Evolutionary conservation across 768 basidiomycete genomes (phyloP).

Genomic region (Termitomyces sp.): DNA sequence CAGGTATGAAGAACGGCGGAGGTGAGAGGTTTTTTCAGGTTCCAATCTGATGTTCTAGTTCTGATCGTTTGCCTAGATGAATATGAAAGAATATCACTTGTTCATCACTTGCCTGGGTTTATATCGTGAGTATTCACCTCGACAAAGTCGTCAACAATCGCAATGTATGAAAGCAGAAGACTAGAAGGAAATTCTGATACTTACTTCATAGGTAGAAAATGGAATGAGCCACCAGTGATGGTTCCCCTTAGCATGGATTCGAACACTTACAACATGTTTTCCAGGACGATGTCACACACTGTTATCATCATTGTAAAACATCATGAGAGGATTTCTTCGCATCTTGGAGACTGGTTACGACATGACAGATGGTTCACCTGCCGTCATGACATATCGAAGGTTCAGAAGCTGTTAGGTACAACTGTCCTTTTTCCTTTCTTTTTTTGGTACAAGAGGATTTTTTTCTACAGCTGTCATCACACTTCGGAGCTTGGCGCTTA

Average conservation of each 20-base stretch:
- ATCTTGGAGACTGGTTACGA: too few relatives aligned
- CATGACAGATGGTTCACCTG: neutral
- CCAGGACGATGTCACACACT: too few relatives aligned
- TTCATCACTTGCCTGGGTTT: neutral
- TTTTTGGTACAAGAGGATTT: neutral
- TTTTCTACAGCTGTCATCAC: neutral
- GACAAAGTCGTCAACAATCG: neutral
- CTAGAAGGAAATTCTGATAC: neutral
- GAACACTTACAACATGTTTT: neutral
- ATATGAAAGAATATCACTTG: neutral
- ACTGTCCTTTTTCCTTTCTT: too few relatives aligned
- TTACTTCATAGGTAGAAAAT: neutral
- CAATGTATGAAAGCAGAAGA: neutral
- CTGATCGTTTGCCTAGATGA: neutral
- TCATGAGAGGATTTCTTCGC: neutral
- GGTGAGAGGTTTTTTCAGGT: neutral
- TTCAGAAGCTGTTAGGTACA: neutral
- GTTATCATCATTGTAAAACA: neutral
- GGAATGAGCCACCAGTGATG: neutral
- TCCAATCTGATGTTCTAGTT: neutral
- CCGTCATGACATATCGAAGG: neutral
- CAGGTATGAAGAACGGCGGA: neutral
- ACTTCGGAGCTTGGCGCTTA: neutral
- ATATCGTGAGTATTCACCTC: neutral
- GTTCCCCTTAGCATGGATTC: too few relatives aligned